A percentile compares a stretch with the other conserved stretches of the same genome.
Conservation (phyloP, 2,329 filamentous ascomycete genomes). For the Phialophora verrucosa region DNA sequence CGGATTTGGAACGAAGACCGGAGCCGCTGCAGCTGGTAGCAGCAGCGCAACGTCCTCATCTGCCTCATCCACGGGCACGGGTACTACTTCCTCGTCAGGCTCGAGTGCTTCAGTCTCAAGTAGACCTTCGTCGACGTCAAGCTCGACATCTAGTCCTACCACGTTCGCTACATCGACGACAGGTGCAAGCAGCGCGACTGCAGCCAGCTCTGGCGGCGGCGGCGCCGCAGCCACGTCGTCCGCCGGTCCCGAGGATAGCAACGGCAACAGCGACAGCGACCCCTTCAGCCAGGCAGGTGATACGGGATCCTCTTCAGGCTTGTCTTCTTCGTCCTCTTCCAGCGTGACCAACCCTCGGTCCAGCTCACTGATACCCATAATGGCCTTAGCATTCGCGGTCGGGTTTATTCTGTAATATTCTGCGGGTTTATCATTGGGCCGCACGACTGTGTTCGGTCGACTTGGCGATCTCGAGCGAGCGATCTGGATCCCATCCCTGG, state of each 20-base stretch:
- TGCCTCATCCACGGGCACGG: conserved; percentile 63
- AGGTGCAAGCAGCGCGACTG: conserved; percentile 23
- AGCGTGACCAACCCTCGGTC: background rate
- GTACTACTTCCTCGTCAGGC: conserved; percentile 63
- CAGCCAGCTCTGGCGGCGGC: background rate
- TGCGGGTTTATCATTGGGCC: background rate
- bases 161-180: conserved; percentile 12
- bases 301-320: conserved; percentile 2
- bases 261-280: conserved; percentile 24
- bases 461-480: background rate
- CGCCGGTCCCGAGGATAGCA: conserved; percentile 22
- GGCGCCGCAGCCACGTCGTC: conserved; percentile 21
- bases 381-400: conserved; percentile 22
- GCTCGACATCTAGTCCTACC: conserved; percentile 7
- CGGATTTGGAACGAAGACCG: conserved; percentile 40
- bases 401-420: conserved; percentile 27
- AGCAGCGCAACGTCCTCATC: conserved; percentile 62
- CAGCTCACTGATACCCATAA: conserved; percentile 6
- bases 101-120: conserved; percentile 55
- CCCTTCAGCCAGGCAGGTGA: conserved; percentile 28
- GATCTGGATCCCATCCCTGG: background rate
- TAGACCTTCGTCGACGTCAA: conserved; percentile 21
- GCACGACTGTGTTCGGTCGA: background rate
- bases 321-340: conserved; percentile 1
- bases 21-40: conserved; percentile 39